phyloP scores from a whole-genome alignment of 305 asterid species.

The Fraxinus floribunda region DNA sequence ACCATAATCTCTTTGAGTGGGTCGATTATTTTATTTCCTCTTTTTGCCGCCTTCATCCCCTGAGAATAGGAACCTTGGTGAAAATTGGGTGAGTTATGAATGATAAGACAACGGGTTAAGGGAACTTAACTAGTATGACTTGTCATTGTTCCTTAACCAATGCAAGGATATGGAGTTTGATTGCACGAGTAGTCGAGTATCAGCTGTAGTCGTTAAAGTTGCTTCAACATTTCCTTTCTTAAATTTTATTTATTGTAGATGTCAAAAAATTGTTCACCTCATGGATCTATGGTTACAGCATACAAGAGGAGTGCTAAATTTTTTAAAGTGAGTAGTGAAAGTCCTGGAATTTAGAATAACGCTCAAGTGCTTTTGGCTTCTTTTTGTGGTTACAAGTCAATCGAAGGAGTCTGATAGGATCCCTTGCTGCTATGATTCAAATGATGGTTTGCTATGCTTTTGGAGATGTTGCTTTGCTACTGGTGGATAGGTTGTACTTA shows the following conservation, averaged over 20 bases:
- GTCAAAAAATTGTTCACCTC: background rate
- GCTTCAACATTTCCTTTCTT: background rate
- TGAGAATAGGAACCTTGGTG: background rate
- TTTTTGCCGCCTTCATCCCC: background rate
- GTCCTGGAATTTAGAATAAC: background rate
- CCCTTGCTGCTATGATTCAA: no score
- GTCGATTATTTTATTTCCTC: background rate
- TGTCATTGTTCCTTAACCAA: background rate
- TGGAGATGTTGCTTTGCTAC: no score
- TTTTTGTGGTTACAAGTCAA: background rate
- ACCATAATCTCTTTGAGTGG: conserved; percentile 4
- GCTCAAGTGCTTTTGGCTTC: background rate
- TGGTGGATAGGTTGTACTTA: no score
- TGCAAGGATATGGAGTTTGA: background rate
- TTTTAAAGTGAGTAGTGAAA: background rate
- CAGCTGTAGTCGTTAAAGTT: background rate
- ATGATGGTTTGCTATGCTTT: no score
- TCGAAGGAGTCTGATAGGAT: background rate
- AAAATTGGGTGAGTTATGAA: background rate
- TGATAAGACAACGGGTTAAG: background rate
- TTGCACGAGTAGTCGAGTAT: background rate
- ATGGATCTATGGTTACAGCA: background rate
- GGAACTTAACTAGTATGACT: conserved; percentile 2
- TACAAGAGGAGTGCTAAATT: background rate
- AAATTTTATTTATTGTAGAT: background rate